Base-by-base conservation (phyloP, 495 filamentous ascomycete genomes). In the Pyrenula massariospora region DNA sequence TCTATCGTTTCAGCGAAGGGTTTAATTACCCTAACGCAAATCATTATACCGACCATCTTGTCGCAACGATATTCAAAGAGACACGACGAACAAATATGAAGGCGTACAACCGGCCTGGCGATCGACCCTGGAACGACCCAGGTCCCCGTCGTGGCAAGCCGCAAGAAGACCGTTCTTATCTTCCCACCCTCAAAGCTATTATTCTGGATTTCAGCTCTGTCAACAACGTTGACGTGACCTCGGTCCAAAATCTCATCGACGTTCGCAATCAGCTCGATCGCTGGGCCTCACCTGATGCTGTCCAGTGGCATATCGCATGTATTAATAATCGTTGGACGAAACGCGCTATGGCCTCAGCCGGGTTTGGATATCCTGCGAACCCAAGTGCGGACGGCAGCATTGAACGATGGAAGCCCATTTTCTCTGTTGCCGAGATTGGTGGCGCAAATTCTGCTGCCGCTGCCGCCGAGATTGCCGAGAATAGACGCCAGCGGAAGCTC, bases 241-340 rank as follows among this genome's bases (percentile, higher is more conserved):
- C 90, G 0, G 81, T 96, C 1, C 93, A 98, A 73, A 87, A 93
- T 68, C 74, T 98, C 47, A 95, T 98, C 69, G 93, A 98, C 62
- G 89, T 98, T 1, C 91, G 93, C 67, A 98, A 97, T 69, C 94
- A 97, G 66, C 83, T 98, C 21, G 93, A 97, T 68, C 79, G 84
- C 12, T 95, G 96, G 66, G 81, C 89, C 15, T 70, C 85, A 0
- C 93, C 93, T 0, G 85, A 91, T 11, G 74, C 81, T 5, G 91
- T 98, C 3, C 90, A 98, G 64, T 97, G 93, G 91, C 93, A 98
- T 68, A 86, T 98, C 59, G 89, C 91, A 12, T 85, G 85, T 70
- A 88, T 98, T 76, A 92, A 84, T 75, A 97, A 95, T 75, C 84
- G 91, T 57, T 98, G 93, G 93, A 93, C 93, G 25, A 98, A 97